phyloP scores from a whole-genome alignment of 208 protist genomes.

The Crithidia mellificae region DNA sequence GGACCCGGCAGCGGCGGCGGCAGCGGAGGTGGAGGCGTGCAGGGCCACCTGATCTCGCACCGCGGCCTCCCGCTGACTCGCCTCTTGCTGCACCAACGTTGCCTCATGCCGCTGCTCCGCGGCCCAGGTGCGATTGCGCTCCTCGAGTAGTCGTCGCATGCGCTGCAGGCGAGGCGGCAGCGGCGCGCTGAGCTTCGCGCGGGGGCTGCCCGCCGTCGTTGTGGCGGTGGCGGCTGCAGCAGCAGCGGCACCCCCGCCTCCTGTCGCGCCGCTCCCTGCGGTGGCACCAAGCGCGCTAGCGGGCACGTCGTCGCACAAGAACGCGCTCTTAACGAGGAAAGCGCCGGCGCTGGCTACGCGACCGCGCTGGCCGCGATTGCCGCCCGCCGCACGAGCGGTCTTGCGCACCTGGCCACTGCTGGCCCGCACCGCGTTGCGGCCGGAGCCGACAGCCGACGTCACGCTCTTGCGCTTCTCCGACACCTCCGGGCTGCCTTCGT shows the following conservation, averaged over 20 bases:
- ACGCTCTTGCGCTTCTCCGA: neutral
- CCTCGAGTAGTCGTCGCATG: conserved; percentile 40
- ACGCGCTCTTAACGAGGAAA: conserved; percentile 29
- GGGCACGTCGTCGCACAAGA: conserved; percentile 3
- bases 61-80: conserved; percentile 33
- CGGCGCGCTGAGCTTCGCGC: neutral
- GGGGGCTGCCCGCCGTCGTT: neutral
- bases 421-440: conserved; percentile 23
- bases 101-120: conserved; percentile 43
- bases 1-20: neutral
- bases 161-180: conserved; percentile 41
- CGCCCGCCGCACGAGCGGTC: neutral
- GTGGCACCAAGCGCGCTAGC: too few species aligned
- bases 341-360: conserved; percentile 27
- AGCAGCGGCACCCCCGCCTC: neutral
- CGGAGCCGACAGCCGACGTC: conserved; percentile 9
- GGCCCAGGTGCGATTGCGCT: conserved; percentile 47
- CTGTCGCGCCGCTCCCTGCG: neutral
- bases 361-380: neutral
- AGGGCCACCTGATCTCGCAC: conserved; percentile 28
- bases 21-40: conserved; percentile 10
- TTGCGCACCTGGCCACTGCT: neutral
- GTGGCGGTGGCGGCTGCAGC: neutral
- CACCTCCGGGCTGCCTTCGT: neutral
- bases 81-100: conserved; percentile 36